Evolutionary conservation across 768 basidiomycete species (phyloP), one percentile per base, ranked within the genome.

Genomic region (Mrakia gelida): DNA sequence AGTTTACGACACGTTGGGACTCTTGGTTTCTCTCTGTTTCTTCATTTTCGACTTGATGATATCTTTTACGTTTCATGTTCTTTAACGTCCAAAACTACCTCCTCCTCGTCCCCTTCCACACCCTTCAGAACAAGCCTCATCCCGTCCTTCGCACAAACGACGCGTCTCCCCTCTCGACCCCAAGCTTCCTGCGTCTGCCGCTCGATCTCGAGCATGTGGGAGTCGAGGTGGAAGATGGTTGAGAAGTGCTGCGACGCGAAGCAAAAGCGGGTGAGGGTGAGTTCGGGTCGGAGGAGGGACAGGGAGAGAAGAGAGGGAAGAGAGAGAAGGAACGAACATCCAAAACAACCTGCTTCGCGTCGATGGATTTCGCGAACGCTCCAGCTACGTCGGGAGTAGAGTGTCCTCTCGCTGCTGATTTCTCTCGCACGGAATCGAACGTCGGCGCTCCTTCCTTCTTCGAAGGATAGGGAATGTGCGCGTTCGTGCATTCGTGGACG

Each of bases 401-500:
- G 82, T 95, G 94, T 0, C 93, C 93, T 68, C 90, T 87, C 38
- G 86, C 85, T n/a, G 89, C 84, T 0, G 89, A 87, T 78, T 88
- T 90, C 77, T 84, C 84, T 81, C 92, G 88, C 10, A 94, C 88
- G 9, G 86, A 84, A 82, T 90, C 90, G 72, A n/a, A 71, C 45
- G 16, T 77, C 11, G 78, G 74, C 0, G 77, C 76, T 45, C 45
- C 45, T 16, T 52, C 56, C 45, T 75, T 80, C 78, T 13, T 80
- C 71, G 75, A 34, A 26, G 41, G 7, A 21, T 49, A 61, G 0
- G 91, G 90, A 54, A 95, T 88, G 80, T 87, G 88, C 0, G 91
- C 89, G 81, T 94, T 92, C 2, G 92, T 93, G 1, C 91, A 89
- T 84, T 95, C 93, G 83, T 95, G 94, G n/a, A 94, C 86, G 28